Evolutionary conservation across 1,139 yeast genomes (phyloP).

Genomic region (Arxiozyma heterogenica): DNA sequence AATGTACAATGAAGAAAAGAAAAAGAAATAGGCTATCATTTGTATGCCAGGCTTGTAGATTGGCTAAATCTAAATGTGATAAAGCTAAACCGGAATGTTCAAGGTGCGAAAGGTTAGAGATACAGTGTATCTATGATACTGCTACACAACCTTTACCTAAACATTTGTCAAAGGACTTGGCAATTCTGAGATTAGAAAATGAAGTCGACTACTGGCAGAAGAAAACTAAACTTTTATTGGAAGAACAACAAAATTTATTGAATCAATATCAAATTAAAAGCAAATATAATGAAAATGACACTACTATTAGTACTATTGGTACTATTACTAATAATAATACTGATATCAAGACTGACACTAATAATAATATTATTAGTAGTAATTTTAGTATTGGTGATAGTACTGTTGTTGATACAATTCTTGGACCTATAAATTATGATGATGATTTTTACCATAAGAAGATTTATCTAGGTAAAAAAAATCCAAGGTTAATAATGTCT

Average conservation of each 20-base stretch:
- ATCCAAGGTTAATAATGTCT: constrained; percentile 25
- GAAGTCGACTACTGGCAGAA: constrained; percentile 28
- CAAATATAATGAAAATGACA: background rate
- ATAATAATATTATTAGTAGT: no score
- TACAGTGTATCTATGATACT: constrained; percentile 27
- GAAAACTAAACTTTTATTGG: constrained; percentile 16
- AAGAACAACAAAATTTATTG: constrained; percentile 6
- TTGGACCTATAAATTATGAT: background rate
- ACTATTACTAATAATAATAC: no score
- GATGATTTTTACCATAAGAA: constrained; percentile 12
- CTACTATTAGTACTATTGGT: no score
- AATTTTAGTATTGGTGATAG: background rate
- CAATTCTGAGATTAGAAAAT: constrained; percentile 23
- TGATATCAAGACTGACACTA: no score
- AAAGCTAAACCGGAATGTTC: constrained; percentile 27
- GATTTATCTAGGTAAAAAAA: constrained; percentile 19
- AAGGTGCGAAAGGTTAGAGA: constrained; percentile 22
- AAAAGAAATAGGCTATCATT: constrained; percentile 28
- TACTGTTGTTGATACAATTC: background rate
- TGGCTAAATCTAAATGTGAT: constrained; percentile 30
- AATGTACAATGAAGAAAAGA: constrained; percentile 4
- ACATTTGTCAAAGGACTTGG: constrained; percentile 27
- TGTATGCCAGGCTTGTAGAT: constrained; percentile 29
- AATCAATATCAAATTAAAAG: background rate
- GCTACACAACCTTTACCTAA: constrained; percentile 27